Conservation (phyloP, 2,329 filamentous ascomycete species). For the Alternaria sp. region DNA sequence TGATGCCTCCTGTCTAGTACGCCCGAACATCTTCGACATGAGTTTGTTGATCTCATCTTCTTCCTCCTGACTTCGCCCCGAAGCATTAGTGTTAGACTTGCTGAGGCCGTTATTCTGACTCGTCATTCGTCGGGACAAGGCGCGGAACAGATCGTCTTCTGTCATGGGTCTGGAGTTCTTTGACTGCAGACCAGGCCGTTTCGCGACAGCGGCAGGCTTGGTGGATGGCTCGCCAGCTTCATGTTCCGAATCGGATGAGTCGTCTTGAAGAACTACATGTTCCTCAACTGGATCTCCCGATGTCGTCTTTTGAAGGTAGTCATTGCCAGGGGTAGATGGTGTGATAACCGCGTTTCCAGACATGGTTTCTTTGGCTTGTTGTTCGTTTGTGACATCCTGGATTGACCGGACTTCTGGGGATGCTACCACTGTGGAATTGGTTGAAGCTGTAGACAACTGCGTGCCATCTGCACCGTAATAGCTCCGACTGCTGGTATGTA, state of each 20-base stretch:
- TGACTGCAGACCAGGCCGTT: constrained; percentile 31
- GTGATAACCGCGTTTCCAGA: neutral
- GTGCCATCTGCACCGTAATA: constrained; percentile 20
- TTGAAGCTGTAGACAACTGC: constrained; percentile 20
- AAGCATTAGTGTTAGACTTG: constrained; percentile 34
- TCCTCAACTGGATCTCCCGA: constrained; percentile 19
- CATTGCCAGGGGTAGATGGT: neutral
- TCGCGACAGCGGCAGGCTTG: constrained; percentile 23
- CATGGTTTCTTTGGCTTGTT: neutral
- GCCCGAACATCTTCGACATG: constrained; percentile 76
- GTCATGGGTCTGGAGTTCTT: constrained; percentile 46
- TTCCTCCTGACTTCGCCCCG: constrained; percentile 39
- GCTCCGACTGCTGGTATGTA: constrained; percentile 27
- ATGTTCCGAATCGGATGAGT: constrained; percentile 32
- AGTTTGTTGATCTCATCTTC: constrained; percentile 67
- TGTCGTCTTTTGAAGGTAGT: constrained; percentile 4
- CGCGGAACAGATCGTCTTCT: constrained; percentile 63
- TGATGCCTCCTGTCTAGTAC: constrained; percentile 68
- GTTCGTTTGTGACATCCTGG: neutral
- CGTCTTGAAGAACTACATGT: constrained; percentile 23
- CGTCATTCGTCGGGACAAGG: constrained; percentile 60
- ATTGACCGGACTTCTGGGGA: constrained; percentile 7
- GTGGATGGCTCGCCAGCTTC: constrained; percentile 31
- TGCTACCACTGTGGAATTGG: constrained; percentile 21
- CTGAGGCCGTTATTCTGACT: constrained; percentile 32